Conservation (phyloP, 345 rosid species). For the Camelina laxa region DNA sequence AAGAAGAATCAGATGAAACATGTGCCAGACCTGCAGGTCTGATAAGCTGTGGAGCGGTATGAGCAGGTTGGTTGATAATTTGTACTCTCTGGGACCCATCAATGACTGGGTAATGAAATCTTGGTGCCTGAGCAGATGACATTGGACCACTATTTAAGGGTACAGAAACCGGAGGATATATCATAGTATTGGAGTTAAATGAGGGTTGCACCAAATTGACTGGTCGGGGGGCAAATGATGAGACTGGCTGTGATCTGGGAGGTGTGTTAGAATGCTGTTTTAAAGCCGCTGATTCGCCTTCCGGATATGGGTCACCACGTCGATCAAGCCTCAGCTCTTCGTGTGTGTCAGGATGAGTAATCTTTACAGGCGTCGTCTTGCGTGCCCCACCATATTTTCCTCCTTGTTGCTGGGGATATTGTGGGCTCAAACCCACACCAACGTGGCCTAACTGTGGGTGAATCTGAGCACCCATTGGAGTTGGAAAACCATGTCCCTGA, state of each 20-base stretch:
- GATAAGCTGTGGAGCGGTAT: slow-evolving; percentile 47
- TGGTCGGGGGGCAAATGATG: slow-evolving; percentile 62
- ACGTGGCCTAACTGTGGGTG: slow-evolving; percentile 69
- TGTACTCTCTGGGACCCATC: slow-evolving; percentile 71
- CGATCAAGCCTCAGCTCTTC: slow-evolving; percentile 92
- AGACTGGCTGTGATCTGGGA: slow-evolving; percentile 66
- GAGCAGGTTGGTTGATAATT: slow-evolving; percentile 51
- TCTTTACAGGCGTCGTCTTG: slow-evolving; percentile 70
- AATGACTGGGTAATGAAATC: slow-evolving; percentile 55
- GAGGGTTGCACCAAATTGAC: slow-evolving; percentile 59
- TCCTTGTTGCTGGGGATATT: slow-evolving; percentile 77
- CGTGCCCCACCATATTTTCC: slow-evolving; percentile 69
- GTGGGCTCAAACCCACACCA: slow-evolving; percentile 68
- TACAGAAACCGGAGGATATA: slow-evolving; percentile 58
- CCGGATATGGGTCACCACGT: slow-evolving; percentile 62
- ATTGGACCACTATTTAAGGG: slow-evolving; percentile 66
- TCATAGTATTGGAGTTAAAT: slow-evolving; percentile 47
- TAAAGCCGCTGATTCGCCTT: slow-evolving; percentile 57
- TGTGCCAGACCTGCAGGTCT: slow-evolving; percentile 51
- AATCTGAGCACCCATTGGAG: slow-evolving; percentile 68
- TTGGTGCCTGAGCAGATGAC: slow-evolving; percentile 63
- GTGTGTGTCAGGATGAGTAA: slow-evolving; percentile 92
- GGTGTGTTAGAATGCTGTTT: slow-evolving; percentile 68
- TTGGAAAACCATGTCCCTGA: slow-evolving; percentile 69
- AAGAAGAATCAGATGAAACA: slow-evolving; percentile 47